Evolutionary conservation across 2,329 filamentous ascomycete species (phyloP), one percentile per base, ranked within the genome.

Genomic region (Aureobasidium sp.): DNA sequence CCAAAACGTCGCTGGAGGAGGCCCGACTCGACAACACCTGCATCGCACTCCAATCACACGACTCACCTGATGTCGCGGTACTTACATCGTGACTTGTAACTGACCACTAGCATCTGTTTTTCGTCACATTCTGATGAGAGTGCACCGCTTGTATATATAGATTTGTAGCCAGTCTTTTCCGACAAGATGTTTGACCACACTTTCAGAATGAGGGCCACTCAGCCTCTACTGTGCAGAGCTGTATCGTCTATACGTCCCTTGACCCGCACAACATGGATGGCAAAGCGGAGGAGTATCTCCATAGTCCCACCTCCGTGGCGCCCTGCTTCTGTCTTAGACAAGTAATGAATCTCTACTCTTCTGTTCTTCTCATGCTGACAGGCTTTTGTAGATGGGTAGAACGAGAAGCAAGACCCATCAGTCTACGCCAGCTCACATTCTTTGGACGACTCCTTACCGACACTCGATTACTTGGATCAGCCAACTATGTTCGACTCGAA

Each of bases 401-500:
- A 66, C 90, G 88, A 70, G 91, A 96, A 73, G 92, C 92, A 53
- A 85, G 91, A 58, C 94, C 94, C n/a, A 97, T 99, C 72, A 96
- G 91, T 77, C 79, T 99, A 69, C 89, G 94, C 63, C 94, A 97
- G 77, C 84, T 99, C 70, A 97, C 96, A 78, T 95, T 97, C 70
- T 99, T 97, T 76, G 94, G 94, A 34, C 88, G 94, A 52, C 95
- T 92, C 25, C 78, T 99, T 72, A 97, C 92, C 52, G 92, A 97
- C 76, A 82, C 86, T 57, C 87, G 95, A 63, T 82, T 99, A 65
- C 84, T 99, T 68, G 92, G 90, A 77, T 97, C 92, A 47, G 94
- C 94, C 65, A 99, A 99, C 77, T 99, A 99, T 79, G 92, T 97
- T 58, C 89, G 94, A 63, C 91, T 91, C 5, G 94, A 99, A 78